These are phyloP conservation scores for Raddia guianensis DNA, from an alignment of 176 grass and related monocot genomes.

Conservation along the genomic window DNA sequence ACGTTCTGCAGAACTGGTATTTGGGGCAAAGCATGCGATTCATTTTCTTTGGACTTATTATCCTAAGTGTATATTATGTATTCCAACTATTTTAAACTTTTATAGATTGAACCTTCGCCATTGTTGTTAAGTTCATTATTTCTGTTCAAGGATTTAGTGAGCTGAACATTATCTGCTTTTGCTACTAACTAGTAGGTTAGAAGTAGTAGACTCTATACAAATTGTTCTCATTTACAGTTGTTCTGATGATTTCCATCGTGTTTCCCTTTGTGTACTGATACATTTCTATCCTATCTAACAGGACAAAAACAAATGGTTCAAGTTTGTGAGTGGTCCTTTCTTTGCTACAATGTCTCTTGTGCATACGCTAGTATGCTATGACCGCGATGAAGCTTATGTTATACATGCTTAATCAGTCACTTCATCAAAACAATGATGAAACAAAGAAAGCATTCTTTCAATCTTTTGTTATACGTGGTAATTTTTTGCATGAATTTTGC, in stretches of 20 bases:
- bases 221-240: constrained; percentile 31
- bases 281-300: constrained; percentile 53
- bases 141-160: constrained; percentile 1
- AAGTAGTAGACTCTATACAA: neutral
- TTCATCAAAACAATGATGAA: constrained; percentile 22
- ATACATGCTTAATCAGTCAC: constrained; percentile 26
- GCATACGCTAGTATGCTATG: constrained; percentile 2
- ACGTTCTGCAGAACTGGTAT: neutral
- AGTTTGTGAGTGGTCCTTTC: constrained; percentile 63
- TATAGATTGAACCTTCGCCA: constrained; percentile 16
- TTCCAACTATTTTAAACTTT: constrained; percentile 21
- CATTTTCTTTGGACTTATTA: neutral
- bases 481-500: constrained; percentile 46
- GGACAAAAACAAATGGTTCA: constrained; percentile 91
- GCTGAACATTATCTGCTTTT: neutral
- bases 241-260: constrained; percentile 25
- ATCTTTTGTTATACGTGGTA: constrained; percentile 14
- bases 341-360: constrained; percentile 27
- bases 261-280: constrained; percentile 44
- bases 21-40: neutral
- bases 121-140: neutral
- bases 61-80: neutral
- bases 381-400: constrained; percentile 2
- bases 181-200: constrained; percentile 18
- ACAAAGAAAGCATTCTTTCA: constrained; percentile 7